Percentiles rank a stretch among this genome's conserved stretches.
These are phyloP conservation scores for Linnemannia exigua DNA, from an alignment of 192 early-diverging fungal genomes.

Conservation along the genomic window DNA sequence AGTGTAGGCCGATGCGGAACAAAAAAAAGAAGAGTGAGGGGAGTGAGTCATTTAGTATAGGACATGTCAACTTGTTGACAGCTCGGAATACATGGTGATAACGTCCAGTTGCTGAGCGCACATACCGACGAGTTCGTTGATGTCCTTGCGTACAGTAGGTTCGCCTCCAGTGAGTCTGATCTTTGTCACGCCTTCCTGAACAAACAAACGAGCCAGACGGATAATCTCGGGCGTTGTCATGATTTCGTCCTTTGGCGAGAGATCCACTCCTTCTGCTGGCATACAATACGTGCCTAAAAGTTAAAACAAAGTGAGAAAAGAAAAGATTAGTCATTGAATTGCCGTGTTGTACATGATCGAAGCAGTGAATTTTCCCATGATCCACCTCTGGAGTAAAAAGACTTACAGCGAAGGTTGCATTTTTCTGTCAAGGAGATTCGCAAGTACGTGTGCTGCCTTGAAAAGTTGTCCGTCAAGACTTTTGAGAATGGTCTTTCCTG, in stretches of 20 bases:
- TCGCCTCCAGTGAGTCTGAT: slow-evolving; percentile 97
- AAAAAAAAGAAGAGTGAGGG: neutral
- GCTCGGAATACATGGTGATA: neutral
- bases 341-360: neutral
- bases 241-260: slow-evolving; percentile 78
- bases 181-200: slow-evolving; percentile 90
- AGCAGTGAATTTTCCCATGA: neutral
- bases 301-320: neutral
- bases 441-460: slow-evolving; percentile 92
- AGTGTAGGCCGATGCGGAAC: neutral
- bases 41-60: neutral
- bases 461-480: slow-evolving; percentile 82
- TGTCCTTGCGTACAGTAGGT: slow-evolving; percentile 93
- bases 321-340: neutral
- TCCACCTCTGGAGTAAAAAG: neutral
- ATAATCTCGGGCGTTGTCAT: slow-evolving; percentile 89
- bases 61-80: neutral
- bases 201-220: slow-evolving; percentile 85
- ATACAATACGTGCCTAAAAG: slow-evolving; percentile 92
- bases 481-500: slow-evolving; percentile 58
- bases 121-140: slow-evolving; percentile 86
- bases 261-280: slow-evolving; percentile 88
- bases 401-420: slow-evolving; percentile 94
- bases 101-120: neutral
- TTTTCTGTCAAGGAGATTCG: slow-evolving; percentile 95